Evolutionary conservation across 495 filamentous ascomycete species (phyloP), one percentile per base, ranked within the genome.

Genomic region (Parmelia sp.): DNA sequence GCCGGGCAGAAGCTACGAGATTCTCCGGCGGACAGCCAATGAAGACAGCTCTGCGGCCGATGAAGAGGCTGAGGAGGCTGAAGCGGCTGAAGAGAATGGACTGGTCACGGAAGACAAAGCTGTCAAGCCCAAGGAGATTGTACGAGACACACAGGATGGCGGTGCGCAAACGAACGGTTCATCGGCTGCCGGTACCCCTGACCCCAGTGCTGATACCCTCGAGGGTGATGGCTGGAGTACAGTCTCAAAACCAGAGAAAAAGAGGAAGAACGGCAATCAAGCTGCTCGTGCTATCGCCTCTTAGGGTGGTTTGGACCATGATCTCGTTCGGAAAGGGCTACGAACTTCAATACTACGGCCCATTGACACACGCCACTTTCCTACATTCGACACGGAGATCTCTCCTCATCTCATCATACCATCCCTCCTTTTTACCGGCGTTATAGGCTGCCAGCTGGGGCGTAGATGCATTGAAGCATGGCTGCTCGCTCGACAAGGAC

Each of bases 151-250:
- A 2, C 75, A 61, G 23, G 37, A 66, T 3, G 62, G 27, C 3
- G 40, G 37, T 35, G 29, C 49, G 21, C 72, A 74, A 61, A 62
- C 71, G 35, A 81, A 81, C 60, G 78, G 78, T 62, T 74, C 68
- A 68, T 78, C 75, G 72, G 65, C 63, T 45, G 68, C 63, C 35
- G 68, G 75, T 17, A 63, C 74, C 17, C 78, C 64, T 33, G 66
- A 74, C 17, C 62, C 60, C 17, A 74, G 62, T 29, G 71, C 77
- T 39, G 68, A 75, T 31, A 68, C 75, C 39, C 75, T 74, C 8
- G 86, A 90, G 63, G 86, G 87, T 31, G 89, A 91, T 68, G 88
- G 88, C 65, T 90, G 89, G 88, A 91, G 88, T 72, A 90, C 87
- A 17, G 88, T 92, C 53, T 74, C 82, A 33, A 83, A 78, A 72